Evolutionary conservation across 1,284 basidiomycete genomes (phyloP).

Genomic region (Cryptococcus deneoformans): DNA sequence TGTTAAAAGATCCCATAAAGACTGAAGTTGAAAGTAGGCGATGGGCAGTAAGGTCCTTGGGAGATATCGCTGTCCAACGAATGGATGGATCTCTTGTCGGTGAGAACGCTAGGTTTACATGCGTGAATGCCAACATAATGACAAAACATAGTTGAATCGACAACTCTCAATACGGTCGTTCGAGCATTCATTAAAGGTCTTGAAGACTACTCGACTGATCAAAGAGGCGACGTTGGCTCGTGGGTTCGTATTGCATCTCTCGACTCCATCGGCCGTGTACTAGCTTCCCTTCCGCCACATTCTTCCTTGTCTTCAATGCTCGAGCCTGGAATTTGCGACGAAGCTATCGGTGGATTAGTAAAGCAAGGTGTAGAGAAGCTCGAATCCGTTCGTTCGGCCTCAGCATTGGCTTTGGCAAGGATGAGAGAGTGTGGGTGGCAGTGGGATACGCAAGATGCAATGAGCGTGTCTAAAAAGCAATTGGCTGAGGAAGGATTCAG

Average conservation of each 20-base stretch:
- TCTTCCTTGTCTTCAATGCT: background rate
- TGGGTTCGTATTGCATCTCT: conserved; percentile 83
- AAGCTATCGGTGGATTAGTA: conserved; percentile 64
- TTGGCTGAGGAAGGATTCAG: conserved; percentile 19
- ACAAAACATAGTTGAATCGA: conserved; percentile 10
- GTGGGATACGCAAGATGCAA: conserved; percentile 34
- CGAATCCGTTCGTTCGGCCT: conserved; percentile 79
- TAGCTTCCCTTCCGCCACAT: conserved; percentile 11
- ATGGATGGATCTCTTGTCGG: conserved; percentile 9
- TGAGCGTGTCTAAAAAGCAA: conserved; percentile 5
- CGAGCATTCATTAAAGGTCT: conserved; percentile 60
- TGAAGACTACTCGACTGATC: conserved; percentile 86
- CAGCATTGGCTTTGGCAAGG: conserved; percentile 62
- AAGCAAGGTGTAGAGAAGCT: conserved; percentile 90
- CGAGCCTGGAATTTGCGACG: background rate
- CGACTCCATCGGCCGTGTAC: conserved; percentile 43
- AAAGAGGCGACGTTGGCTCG: conserved; percentile 95
- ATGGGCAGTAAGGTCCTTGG: conserved; percentile 33
- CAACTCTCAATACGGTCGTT: conserved; percentile 17
- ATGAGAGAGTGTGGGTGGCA: conserved; percentile 48
- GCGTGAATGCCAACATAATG: background rate
- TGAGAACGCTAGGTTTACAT: conserved; percentile 8
- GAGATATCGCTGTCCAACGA: conserved; percentile 21
- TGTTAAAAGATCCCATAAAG: conserved; percentile 28
- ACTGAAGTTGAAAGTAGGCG: conserved; percentile 47